Conservation (phyloP, 1,139 yeast genomes). For the Debaryomyces singareniensis region DNA sequence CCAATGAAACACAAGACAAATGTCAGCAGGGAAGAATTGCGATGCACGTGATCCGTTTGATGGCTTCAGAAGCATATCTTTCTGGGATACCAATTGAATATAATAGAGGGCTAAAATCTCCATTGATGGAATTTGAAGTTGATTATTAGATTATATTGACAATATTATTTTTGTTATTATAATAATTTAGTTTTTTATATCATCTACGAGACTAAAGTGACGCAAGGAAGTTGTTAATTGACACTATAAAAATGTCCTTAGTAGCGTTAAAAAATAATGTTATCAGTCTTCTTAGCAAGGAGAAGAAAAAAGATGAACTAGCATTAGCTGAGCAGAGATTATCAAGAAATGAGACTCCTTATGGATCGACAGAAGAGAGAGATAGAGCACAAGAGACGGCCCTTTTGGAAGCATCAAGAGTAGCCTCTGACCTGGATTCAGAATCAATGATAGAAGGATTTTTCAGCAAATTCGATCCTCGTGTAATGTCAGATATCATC, state of each 20-base stretch:
- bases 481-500: conserved; percentile 75
- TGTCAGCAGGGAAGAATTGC: no score
- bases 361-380: conserved; percentile 36
- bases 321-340: conserved; percentile 30
- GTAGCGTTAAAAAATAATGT: conserved; percentile 37
- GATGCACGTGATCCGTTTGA: no score
- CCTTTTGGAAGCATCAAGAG: conserved; percentile 20
- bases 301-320: conserved; percentile 24
- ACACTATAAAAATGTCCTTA: conserved; percentile 23
- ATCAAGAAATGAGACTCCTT: conserved; percentile 27
- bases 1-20: neutral
- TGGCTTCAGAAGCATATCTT: no score
- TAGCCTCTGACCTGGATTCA: conserved; percentile 13
- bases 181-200: no score
- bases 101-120: no score
- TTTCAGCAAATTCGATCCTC: conserved; percentile 49
- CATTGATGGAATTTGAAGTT: no score
- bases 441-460: conserved; percentile 23
- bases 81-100: no score
- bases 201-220: no score
- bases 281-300: conserved; percentile 15
- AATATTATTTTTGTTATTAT: no score
- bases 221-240: no score
- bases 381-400: conserved; percentile 39
- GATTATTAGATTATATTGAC: no score